Conservation (phyloP, 148 eudicot genomes). For the Vaccinium corymbosum region DNA sequence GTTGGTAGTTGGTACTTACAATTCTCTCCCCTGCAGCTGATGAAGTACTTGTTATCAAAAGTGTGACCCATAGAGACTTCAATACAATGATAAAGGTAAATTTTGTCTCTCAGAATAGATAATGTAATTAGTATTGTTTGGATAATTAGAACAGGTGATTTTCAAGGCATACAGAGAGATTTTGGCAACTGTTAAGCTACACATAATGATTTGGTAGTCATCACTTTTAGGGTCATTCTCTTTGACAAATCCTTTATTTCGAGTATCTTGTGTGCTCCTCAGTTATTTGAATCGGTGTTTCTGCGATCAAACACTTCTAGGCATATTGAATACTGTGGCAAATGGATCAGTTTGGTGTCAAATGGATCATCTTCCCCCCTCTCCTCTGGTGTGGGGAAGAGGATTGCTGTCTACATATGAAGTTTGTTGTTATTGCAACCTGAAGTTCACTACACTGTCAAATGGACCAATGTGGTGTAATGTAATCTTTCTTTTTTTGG, state of each 20-base stretch:
- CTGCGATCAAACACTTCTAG: neutral
- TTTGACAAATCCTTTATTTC: neutral
- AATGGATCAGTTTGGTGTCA: too few relatives aligned
- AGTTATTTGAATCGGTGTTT: neutral
- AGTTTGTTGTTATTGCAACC: neutral
- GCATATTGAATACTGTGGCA: too few relatives aligned
- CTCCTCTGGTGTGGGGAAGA: neutral
- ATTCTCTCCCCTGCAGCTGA: conserved; percentile 52
- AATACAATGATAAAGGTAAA: conserved; percentile 90
- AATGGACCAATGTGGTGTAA: neutral
- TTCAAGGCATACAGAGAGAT: neutral
- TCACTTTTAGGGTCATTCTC: neutral
- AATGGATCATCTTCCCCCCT: too few relatives aligned
- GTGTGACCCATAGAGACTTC: conserved; percentile 89
- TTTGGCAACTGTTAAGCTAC: neutral
- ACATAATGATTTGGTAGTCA: neutral
- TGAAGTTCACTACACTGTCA: neutral
- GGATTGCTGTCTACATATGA: neutral
- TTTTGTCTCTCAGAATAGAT: conserved; percentile 9
- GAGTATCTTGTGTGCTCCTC: neutral
- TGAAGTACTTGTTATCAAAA: conserved; percentile 92
- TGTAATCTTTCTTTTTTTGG: neutral
- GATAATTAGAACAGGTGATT: neutral
- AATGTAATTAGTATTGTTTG: neutral
- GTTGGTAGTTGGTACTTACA: neutral